Evolutionary conservation across 2,329 filamentous ascomycete species (phyloP).

Genomic region (Aurifilum marmelostoma): DNA sequence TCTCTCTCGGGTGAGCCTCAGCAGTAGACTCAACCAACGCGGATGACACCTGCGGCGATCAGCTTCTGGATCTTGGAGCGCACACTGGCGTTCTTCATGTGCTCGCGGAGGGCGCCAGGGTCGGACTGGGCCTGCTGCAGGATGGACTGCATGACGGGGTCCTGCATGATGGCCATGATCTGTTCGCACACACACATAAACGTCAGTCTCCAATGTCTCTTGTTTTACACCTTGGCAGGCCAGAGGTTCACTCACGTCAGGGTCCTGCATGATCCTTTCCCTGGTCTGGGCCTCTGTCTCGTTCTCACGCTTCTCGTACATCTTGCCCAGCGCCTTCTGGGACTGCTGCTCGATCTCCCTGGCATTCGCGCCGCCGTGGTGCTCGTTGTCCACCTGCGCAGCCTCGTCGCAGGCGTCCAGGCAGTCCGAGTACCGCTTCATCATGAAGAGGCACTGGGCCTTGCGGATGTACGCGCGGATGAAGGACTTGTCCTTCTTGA

Average conservation of each 20-base stretch:
- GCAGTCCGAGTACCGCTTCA: conserved; percentile 97
- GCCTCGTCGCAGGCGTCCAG: conserved; percentile 88
- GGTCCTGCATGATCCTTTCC: conserved; percentile 86
- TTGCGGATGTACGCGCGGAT: conserved; percentile 96
- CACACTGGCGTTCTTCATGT: conserved; percentile 92
- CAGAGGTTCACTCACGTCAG: conserved; percentile 67
- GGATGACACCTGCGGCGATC: conserved; percentile 89
- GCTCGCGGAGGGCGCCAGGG: conserved; percentile 89
- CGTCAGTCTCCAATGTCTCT: conserved; percentile 13
- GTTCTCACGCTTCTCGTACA: conserved; percentile 88
- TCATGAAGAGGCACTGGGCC: conserved; percentile 91
- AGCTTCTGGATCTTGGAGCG: conserved; percentile 91
- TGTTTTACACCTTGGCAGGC: too few species aligned
- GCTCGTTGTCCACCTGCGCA: conserved; percentile 70
- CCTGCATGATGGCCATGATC: conserved; percentile 90
- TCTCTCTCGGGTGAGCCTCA: not conserved
- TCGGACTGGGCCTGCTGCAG: conserved; percentile 95
- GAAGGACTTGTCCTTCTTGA: conserved; percentile 88
- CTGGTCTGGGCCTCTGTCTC: conserved; percentile 96
- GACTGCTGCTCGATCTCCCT: conserved; percentile 93
- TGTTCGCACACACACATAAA: conserved; percentile 31
- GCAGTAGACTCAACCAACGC: conserved; percentile 56
- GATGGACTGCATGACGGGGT: conserved; percentile 97
- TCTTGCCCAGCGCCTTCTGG: conserved; percentile 87
- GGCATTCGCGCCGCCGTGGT: conserved; percentile 73